Evolutionary conservation across 1,284 basidiomycete genomes (phyloP), one percentile per base, ranked within the genome.

Genomic region (Bothia castanella): DNA sequence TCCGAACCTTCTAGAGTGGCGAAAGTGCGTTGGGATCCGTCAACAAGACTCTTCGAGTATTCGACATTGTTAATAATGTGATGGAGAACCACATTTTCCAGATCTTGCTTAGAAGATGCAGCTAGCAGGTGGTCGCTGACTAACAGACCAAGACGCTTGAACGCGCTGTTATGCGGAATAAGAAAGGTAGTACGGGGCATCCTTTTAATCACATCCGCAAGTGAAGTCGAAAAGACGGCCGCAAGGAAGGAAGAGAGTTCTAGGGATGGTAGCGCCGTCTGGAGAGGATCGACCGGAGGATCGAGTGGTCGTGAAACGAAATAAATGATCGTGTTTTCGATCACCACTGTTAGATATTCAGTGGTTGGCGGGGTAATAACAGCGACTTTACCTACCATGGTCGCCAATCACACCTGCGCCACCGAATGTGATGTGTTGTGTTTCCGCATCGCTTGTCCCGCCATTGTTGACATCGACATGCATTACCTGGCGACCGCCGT

Each of bases 191-290:
- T 86, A 10, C 80, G 82, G 0, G 90, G 85, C 17, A 79, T 78
- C 16, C 68, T 76, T 58, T 84, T 85, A 39, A 95, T 73, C 12
- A 72, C 72, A 37, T 88, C 81, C 9, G 89, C 88, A 32, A 96
- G 77, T 12, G 82, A 81, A 3, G 90, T 87, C 2, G 94, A 90
- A 64, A 92, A 93, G 16, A 94, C 75, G 4, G 92, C 87, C 0
- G 93, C 92, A 36, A 98, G 80, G 71, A 95, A 99, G 2, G 87
- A 85, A 1, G 94, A 96, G 19, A 93, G 77, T 34, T 92, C 84
- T 5, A 97, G 77, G 45, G 80, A 79, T 0, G 93, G 89, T 11
- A 97, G 76, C 5, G 92, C 87, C 3, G 90, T 88, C 62, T 89
- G 82, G 32, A 98, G 73, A 14, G 87, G 80, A 64, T 95, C 89